These are phyloP conservation scores for Phoma sp. DNA, from an alignment of 2,329 filamentous ascomycete genomes.

Conservation along the genomic window DNA sequence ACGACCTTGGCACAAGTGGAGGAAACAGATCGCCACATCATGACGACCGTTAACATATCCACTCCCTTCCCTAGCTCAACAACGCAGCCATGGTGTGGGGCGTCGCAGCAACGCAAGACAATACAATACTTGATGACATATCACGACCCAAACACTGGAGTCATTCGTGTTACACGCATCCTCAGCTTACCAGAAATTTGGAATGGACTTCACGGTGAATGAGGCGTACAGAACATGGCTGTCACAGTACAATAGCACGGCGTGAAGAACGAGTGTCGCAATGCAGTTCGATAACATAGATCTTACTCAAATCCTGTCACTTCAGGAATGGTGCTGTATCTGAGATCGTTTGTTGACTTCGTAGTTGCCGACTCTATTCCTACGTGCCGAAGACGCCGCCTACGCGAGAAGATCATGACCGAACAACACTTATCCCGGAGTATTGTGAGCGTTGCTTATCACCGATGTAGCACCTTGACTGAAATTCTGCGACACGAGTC, in stretches of 20 bases:
- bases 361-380: neutral
- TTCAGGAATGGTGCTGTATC: neutral
- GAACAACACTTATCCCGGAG: neutral
- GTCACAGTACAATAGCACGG: neutral
- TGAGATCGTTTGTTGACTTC: neutral
- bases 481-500: neutral
- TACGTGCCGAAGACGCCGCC: neutral
- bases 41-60: too few relatives aligned
- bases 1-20: too few relatives aligned
- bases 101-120: neutral
- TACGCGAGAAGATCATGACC: neutral
- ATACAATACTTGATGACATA: too few relatives aligned
- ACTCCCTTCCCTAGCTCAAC: neutral
- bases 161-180: too few relatives aligned
- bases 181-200: too few relatives aligned
- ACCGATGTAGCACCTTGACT: neutral
- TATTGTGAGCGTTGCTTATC: neutral
- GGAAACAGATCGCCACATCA: too few relatives aligned
- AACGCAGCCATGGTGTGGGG: too few relatives aligned
- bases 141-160: too few relatives aligned
- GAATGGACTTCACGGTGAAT: neutral
- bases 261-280: neutral
- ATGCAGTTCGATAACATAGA: neutral
- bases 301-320: neutral
- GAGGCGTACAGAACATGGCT: neutral